phyloP scores from a whole-genome alignment of 2,329 filamentous ascomycete species.

The Pezicula carpinea region DNA sequence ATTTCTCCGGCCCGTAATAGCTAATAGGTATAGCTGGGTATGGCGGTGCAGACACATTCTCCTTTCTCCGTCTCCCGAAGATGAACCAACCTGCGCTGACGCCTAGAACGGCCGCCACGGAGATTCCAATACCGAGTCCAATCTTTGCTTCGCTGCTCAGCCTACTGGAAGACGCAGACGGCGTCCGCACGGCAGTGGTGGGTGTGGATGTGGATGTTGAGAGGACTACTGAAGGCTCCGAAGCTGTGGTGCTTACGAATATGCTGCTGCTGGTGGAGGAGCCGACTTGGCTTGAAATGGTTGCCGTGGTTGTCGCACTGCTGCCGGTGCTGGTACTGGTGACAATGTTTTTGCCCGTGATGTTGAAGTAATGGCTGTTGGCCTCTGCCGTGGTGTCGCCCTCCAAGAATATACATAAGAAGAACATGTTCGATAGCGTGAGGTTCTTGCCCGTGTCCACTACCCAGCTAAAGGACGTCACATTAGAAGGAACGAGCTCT shows the following conservation, averaged over 20 bases:
- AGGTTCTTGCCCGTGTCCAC: conserved; percentile 10
- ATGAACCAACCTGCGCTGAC: conserved; percentile 3
- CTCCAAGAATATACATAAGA: conserved; percentile 6
- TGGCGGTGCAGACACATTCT: neutral
- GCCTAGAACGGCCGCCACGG: conserved; percentile 1
- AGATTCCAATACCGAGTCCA: conserved; percentile 6
- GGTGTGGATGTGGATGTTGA: neutral
- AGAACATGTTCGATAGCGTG: conserved; percentile 8
- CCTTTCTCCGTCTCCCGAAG: conserved; percentile 1
- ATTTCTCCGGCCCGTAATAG: neutral
- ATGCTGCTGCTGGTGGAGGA: too few relatives aligned
- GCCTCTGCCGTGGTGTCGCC: neutral
- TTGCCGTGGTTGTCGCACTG: neutral
- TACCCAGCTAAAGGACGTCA: conserved; percentile 2
- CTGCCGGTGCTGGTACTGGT: neutral
- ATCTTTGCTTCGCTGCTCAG: conserved; percentile 3
- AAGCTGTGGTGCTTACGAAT: neutral
- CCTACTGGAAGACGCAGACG: neutral
- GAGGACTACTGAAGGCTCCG: neutral
- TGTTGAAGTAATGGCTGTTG: conserved; percentile 11
- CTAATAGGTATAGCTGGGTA: neutral
- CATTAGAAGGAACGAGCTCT: neutral
- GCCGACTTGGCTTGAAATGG: neutral
- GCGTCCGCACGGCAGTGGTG: neutral
- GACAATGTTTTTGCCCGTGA: neutral